Percentiles rank a stretch among this genome's conserved stretches.
Conservation (phyloP, 768 basidiomycete species). For the Dioszegia crocea region DNA sequence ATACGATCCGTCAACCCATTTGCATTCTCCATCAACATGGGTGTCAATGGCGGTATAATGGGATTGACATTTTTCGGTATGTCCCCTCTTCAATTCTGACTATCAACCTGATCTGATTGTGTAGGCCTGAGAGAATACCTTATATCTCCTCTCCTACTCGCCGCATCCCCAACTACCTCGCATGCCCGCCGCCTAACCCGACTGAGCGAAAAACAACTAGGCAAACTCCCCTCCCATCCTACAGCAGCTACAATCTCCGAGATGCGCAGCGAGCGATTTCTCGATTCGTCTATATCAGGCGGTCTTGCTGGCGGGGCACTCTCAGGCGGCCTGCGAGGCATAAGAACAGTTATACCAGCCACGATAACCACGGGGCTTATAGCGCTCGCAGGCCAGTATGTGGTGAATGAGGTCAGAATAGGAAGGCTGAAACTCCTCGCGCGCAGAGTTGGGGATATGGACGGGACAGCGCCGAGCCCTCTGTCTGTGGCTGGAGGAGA, state of each 20-base stretch:
- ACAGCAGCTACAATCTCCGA: conserved; percentile 50
- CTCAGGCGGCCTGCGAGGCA: conserved; percentile 55
- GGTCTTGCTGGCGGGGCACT: conserved; percentile 62
- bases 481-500: not conserved
- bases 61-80: conserved; percentile 74
- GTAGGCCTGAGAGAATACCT: conserved; percentile 71
- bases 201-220: conserved; percentile 12
- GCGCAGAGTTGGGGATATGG: conserved; percentile 3
- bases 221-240: conserved; percentile 15
- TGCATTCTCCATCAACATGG: conserved; percentile 59
- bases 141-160: conserved; percentile 62
- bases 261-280: conserved; percentile 59
- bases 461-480: not conserved
- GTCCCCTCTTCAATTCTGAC: conserved; percentile 36
- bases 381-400: conserved; percentile 63
- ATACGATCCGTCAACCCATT: conserved; percentile 56
- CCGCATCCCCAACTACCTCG: conserved; percentile 54
- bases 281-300: conserved; percentile 73
- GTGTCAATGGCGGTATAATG: conserved; percentile 67
- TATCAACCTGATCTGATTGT: not conserved
- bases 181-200: conserved; percentile 44
- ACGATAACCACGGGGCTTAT: conserved; percentile 59
- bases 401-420: conserved; percentile 66
- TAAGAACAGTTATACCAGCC: conserved; percentile 59
- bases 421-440: conserved; percentile 59